Evolutionary conservation across 2,329 filamentous ascomycete species (phyloP), one percentile per base, ranked within the genome.

Genomic region (Ascochyta rabiei): DNA sequence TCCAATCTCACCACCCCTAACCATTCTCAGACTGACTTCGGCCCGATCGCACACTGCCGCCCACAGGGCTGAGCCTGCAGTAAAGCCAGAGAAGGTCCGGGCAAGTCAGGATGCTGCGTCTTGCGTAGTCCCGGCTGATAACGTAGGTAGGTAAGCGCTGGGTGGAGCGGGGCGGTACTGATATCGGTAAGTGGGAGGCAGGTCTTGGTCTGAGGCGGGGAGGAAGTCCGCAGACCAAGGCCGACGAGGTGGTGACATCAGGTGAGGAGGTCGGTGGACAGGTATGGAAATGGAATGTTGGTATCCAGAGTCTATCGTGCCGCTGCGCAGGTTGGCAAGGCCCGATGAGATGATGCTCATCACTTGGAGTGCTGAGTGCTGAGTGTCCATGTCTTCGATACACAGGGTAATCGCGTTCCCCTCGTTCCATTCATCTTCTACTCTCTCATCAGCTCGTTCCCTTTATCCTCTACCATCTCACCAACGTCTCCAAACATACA

Each of bases 21-120:
- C 38, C 44, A n/a, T 2, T 26, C 19, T 9, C 10, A 38, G 28
- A 16, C 16, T 45, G 51, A 49, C 45, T 35, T 43, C 51, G 51
- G 51, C 19, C 52, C 52, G 46, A 55, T 5, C 15, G 24, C 13
- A 2, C n/a, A 9, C 8, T 5, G 6, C 12, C 19, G 31, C n/a
- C n/a, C 44, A 35, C 51, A 55, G 37, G 47, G 52, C 52, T 55
- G 52, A 50, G 41, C n/a, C 31, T 49, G 46, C 21, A 7, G 6
- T 6, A 7, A 4, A 1, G 15, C 6, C 21, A n/a, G 5, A 16
- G 15, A 9, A 40, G 1, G 15, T 6, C 6, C 9, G 23, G 31
- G 24, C 52, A 41, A 55, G 52, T 47, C 52, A 50, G 18, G 4
- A 33, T 26, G 35, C 28, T 8, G n/a, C n/a, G 21, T 24, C 30